Conservation (phyloP, 2,329 filamentous ascomycete genomes). For the Pleurostoma richardsiae region DNA sequence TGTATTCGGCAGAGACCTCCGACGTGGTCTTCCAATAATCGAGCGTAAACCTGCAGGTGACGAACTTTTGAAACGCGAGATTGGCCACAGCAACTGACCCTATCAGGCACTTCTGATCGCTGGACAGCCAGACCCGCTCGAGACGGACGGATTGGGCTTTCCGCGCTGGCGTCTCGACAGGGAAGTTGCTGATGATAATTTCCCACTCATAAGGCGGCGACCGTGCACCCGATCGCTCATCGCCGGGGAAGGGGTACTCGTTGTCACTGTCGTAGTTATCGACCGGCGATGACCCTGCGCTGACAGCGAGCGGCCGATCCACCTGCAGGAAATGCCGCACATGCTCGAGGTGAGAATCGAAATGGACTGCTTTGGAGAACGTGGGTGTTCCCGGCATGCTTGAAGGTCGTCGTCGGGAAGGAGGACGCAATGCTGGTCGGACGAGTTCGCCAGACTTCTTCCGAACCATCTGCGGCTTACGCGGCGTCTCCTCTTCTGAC, state of each 20-base stretch:
- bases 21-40: slow-evolving; percentile 99
- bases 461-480: slow-evolving; percentile 86
- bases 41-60: slow-evolving; percentile 90
- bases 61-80: slow-evolving; percentile 80
- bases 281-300: slow-evolving; percentile 85
- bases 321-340: slow-evolving; percentile 94
- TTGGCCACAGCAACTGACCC: slow-evolving; percentile 84
- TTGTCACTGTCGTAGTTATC: slow-evolving; percentile 81
- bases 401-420: slow-evolving; percentile 76
- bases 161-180: slow-evolving; percentile 58
- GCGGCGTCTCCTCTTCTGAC: slow-evolving; percentile 50
- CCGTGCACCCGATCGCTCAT: slow-evolving; percentile 35
- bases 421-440: slow-evolving; percentile 78
- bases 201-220: slow-evolving; percentile 74
- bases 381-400: slow-evolving; percentile 98
- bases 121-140: slow-evolving; percentile 81
- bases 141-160: slow-evolving; percentile 67
- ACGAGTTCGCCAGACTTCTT: slow-evolving; percentile 99
- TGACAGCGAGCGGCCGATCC: slow-evolving; percentile 92
- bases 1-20: slow-evolving; percentile 85
- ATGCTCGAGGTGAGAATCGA: slow-evolving; percentile 93
- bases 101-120: slow-evolving; percentile 80
- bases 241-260: slow-evolving; percentile 78
- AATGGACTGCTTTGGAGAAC: slow-evolving; percentile 96
- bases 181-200: slow-evolving; percentile 80